Evolutionary conservation across 2,329 filamentous ascomycete genomes (phyloP).

Genomic region (Blumeriella jaapii): DNA sequence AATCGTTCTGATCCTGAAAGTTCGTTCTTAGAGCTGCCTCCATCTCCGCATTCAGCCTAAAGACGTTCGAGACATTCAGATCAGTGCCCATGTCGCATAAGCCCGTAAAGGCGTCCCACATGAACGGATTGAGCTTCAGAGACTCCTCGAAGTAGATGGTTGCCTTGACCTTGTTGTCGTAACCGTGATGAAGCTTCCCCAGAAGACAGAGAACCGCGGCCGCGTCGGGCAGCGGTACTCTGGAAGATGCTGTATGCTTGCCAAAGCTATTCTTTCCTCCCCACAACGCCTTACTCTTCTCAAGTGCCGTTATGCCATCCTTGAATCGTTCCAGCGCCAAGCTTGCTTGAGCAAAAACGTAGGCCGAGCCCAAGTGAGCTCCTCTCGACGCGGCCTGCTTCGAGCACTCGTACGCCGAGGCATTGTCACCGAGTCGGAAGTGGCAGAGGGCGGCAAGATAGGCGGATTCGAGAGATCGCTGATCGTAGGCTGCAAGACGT

Average conservation of each 20-base stretch:
- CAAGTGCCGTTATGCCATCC: constrained; percentile 73
- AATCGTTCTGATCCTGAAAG: constrained; percentile 15
- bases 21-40: constrained; percentile 34
- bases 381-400: constrained; percentile 60
- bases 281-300: constrained; percentile 73
- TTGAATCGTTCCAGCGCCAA: constrained; percentile 65
- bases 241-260: constrained; percentile 66
- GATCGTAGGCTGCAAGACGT: constrained; percentile 73
- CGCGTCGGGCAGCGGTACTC: constrained; percentile 70
- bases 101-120: constrained; percentile 92
- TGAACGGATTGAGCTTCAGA: constrained; percentile 83
- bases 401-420: constrained; percentile 75
- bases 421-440: constrained; percentile 68
- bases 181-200: constrained; percentile 75
- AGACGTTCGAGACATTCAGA: constrained; percentile 75
- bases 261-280: constrained; percentile 63
- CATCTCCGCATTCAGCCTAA: constrained; percentile 60
- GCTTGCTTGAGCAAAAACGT: constrained; percentile 84
- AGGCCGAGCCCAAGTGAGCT: constrained; percentile 74
- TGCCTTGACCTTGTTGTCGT: constrained; percentile 73
- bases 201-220: constrained; percentile 74
- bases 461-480: constrained; percentile 65
- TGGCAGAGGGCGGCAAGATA: constrained; percentile 81
- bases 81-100: constrained; percentile 80
- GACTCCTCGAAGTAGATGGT: constrained; percentile 80